Conservation (phyloP, 1,284 basidiomycete species). For the Somion occarium region DNA sequence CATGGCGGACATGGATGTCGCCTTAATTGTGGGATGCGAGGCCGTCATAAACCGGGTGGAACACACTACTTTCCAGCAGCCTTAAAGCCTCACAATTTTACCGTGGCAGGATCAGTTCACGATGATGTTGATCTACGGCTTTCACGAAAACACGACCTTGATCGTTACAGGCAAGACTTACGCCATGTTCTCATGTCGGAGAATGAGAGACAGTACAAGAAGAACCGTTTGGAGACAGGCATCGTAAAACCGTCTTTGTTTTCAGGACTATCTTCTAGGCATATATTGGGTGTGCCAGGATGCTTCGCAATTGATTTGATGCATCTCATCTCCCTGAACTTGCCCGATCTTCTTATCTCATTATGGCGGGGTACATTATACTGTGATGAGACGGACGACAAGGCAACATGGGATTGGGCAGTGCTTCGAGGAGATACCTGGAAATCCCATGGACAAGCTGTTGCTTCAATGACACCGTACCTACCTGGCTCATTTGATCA, state of each 20-base stretch:
- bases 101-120: not conserved
- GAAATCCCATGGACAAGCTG: conserved; percentile 27
- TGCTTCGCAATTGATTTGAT: conserved; percentile 22
- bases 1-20: conserved; percentile 29
- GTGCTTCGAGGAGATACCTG: conserved; percentile 27
- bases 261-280: conserved; percentile 9
- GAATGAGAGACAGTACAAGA: conserved; percentile 13
- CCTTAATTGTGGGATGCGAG: conserved; percentile 25
- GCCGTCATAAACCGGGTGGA: conserved; percentile 26
- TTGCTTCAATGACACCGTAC: conserved; percentile 14
- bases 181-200: conserved; percentile 1
- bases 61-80: conserved; percentile 28
- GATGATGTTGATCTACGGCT: not conserved
- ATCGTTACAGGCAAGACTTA: not conserved
- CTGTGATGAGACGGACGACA: conserved; percentile 23
- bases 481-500: conserved; percentile 26
- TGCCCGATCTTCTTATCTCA: conserved; percentile 22
- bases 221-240: conserved; percentile 15
- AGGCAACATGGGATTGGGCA: conserved; percentile 30
- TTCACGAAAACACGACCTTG: not conserved
- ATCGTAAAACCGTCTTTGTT: conserved; percentile 16
- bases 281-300: conserved; percentile 13
- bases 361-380: conserved; percentile 22
- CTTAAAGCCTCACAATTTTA: conserved; percentile 2
- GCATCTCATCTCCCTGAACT: conserved; percentile 28